Conservation (phyloP, 345 rosid species). For the Camelina neglecta region DNA sequence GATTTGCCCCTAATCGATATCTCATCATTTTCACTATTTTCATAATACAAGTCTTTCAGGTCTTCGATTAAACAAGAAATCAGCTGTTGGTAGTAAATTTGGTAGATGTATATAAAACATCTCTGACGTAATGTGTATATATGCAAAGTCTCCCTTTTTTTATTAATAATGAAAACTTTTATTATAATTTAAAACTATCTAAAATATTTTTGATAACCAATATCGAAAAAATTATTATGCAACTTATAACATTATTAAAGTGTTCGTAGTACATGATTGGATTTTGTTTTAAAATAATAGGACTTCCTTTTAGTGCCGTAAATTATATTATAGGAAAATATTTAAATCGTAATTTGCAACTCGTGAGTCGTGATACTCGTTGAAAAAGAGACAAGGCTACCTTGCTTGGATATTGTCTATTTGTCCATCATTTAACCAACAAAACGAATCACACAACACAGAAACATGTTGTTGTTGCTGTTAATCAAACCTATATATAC, state of each 20-base stretch:
- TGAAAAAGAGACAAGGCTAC: slow-evolving; percentile 28
- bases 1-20: neutral
- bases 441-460: slow-evolving; percentile 20
- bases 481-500: neutral
- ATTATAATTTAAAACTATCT: too few relatives aligned
- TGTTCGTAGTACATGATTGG: neutral
- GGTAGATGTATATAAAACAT: neutral
- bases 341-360: neutral
- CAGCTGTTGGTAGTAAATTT: neutral
- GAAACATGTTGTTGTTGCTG: neutral
- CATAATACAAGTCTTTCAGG: neutral
- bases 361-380: slow-evolving; percentile 37
- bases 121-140: neutral
- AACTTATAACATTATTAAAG: neutral
- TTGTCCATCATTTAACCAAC: slow-evolving; percentile 23
- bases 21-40: neutral
- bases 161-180: too few relatives aligned
- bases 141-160: too few relatives aligned
- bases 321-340: neutral
- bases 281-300: neutral
- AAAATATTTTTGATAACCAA: too few relatives aligned
- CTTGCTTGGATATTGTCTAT: slow-evolving; percentile 40
- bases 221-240: too few relatives aligned
- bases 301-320: neutral
- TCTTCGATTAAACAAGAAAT: neutral